Evolutionary conservation across 805 yeast species (phyloP).

Genomic region (Ogataea pignaliae): DNA sequence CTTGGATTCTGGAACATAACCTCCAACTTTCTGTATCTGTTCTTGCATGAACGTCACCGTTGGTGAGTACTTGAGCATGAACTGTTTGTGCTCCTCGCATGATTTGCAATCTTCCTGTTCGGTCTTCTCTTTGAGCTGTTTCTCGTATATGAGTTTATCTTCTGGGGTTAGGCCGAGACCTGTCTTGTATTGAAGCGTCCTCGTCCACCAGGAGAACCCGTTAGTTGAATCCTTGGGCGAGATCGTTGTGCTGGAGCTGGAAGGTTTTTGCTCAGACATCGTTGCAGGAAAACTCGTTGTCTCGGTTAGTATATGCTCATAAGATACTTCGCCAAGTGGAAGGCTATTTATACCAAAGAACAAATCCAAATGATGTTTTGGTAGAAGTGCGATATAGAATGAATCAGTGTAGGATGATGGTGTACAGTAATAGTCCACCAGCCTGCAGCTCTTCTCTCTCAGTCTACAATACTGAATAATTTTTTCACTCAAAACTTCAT

Average conservation of each 20-base stretch:
- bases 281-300: background rate
- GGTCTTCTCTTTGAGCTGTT: conserved; percentile 32
- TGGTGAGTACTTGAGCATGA: conserved; percentile 79
- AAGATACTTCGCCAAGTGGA: too few relatives aligned
- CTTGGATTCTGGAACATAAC: conserved; percentile 45
- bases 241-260: conserved; percentile 17
- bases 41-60: conserved; percentile 83
- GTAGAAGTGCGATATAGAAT: background rate
- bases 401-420: background rate
- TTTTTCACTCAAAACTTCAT: too few relatives aligned
- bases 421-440: too few relatives aligned
- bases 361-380: too few relatives aligned
- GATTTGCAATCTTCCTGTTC: conserved; percentile 45
- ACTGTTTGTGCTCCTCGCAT: conserved; percentile 74
- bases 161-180: conserved; percentile 57
- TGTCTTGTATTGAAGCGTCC: conserved; percentile 64
- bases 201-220: conserved; percentile 74
- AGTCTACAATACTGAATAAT: too few relatives aligned
- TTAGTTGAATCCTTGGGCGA: conserved; percentile 27
- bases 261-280: background rate
- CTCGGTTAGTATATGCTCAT: too few relatives aligned
- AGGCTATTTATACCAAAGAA: too few relatives aligned
- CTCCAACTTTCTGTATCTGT: conserved; percentile 62
- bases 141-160: conserved; percentile 53
- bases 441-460: too few relatives aligned